Evolutionary conservation across 2,329 filamentous ascomycete species (phyloP), one percentile per base, ranked within the genome.

Genomic region (Penicillium sp.): DNA sequence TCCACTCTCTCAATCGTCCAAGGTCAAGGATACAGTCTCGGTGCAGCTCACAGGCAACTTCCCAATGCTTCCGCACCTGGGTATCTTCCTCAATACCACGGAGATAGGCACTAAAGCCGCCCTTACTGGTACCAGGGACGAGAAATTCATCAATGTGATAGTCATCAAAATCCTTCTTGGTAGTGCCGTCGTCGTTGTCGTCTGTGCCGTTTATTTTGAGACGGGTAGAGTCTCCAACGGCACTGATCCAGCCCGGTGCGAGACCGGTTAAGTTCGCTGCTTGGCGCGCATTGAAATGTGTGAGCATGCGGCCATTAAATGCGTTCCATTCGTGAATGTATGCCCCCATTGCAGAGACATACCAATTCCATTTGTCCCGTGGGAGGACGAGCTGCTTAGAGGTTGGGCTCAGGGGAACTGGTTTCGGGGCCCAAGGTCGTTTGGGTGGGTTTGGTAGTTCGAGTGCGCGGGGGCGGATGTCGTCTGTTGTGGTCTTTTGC

Each of bases 281-380:
- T 58, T 82, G 79, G 32, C 83, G 76, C 2, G 76, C 73, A 15
- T 75, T 75, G 64, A 86, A 85, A 59, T 86, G 81, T 4, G 72
- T 70, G 10, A 84, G 72, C 72, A 87, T 82, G 16, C 70, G 75
- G 32, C 75, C 72, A 60, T 83, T 82, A 66, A 83, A 86, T 3
- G 64, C 64, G 59, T 79, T 79, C 76, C 80, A 86, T n/a, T 80
- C 77, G 34, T 72, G 72, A 61, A 85, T 78, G 65, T 87, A 87
- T 0, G 69, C 65, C 13, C 74, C 73, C 76, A 87, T 83, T 21
- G 77, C 73, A 1, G 70, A 71, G 25, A 81, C 75, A 64, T 85
- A 86, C 7, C 72, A 70, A 21, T 78, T 70, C 73, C 81, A 85
- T 27, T 72, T 76, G 6, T 70, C 59, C 46, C 76, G 76, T 16